Evolutionary conservation across 2,329 filamentous ascomycete genomes (phyloP), one percentile per base, ranked within the genome.

Genomic region (Diplocarpon mali): DNA sequence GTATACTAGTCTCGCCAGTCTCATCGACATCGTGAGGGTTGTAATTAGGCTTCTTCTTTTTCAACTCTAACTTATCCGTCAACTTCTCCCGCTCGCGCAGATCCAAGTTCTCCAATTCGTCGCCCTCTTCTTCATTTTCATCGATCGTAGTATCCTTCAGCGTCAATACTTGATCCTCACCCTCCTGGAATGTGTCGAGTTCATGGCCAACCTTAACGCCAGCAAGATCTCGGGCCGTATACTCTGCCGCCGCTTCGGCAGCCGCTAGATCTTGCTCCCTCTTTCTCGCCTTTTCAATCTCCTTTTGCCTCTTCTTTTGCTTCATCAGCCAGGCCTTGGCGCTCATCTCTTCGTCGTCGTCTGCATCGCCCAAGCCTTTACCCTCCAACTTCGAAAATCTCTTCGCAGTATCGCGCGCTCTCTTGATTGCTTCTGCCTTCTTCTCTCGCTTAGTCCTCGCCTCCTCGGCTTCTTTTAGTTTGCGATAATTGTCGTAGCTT

Each of bases 181-280:
- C 83, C 42, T 87, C 86, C 17, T 85, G 79, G 51, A 98, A 90
- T 16, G 85, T 76, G 4, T 76, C 77, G 47, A 89, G 66, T 61
- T 95, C 87, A 62, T 98, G 92, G 4, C 81, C 89, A 42, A 98
- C 90, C 62, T 86, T 92, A 56, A 98, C 80, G 31, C 90, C 92
- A 0, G 87, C 83, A 39, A 96, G 70, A 60, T 96, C 89, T 49
- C 83, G 83, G 3, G 86, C 78, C 0, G 85, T 89, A 63, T 95
- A 94, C 57, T 90, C 80, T 2, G 79, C 80, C 3, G 69, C 73
- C 9, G 75, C 75, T 61, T 89, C 83, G 4, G 83, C 80, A 49
- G 86, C 85, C 9, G 80, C 85, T 37, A 87, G 67, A 62, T 95
- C 87, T 58, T 85, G 78, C 49, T 87, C 85, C 42, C 71, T 60